Evolutionary conservation across 208 protist species (phyloP), one percentile per base, ranked within the genome.

Genomic region (Trypanosoma melophagium): DNA sequence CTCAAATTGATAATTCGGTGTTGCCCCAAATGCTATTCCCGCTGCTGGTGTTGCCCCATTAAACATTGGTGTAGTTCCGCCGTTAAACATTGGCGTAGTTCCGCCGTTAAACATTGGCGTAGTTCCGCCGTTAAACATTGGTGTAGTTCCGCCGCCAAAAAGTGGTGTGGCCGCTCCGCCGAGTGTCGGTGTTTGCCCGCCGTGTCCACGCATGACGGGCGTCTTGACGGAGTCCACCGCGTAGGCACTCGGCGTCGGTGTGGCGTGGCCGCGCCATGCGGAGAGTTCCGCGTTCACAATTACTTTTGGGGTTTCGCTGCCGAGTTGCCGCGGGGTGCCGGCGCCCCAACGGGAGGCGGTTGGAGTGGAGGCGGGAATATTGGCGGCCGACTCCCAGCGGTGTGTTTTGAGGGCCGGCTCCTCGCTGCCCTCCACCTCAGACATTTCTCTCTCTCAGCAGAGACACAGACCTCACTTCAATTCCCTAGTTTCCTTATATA

Each of bases 1-100:
- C 59, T 92, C 90, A 67, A 90, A 93, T 64, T 93, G 87, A 67
- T 92, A 92, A 62, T 92, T 93, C n/a, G 90, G 90, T n/a, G 90
- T 95, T 13, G 71, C 60, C 17, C 79, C 90, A 57, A 92, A 79
- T 7, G 69, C 67, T 65, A 77, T 65, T 16, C 76, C 81, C 12
- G 76, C 69, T 10, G 66, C 72, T 9, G 78, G 81, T 24, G 79
- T 79, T 10, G 72, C 54, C 1, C 74, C 74, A 22, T 19, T 64
- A 55, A 77, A 76, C 71, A 76, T 77, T 40, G 71, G 71, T 14
- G 76, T 79, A 45, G 52, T 63, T 9, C 57, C 51, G 17, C 57
- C 55, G 13, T 49, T 45, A 66, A 76, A 76, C 49, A 63, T 55
- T 19, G 81, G 81, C 10, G 83, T 86, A 21, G 69, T 42, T 0